A percentile compares a stretch with the other conserved stretches of the same genome.
Conservation (phyloP, 2,329 filamentous ascomycete species). For the Colletotrichum tanaceti region DNA sequence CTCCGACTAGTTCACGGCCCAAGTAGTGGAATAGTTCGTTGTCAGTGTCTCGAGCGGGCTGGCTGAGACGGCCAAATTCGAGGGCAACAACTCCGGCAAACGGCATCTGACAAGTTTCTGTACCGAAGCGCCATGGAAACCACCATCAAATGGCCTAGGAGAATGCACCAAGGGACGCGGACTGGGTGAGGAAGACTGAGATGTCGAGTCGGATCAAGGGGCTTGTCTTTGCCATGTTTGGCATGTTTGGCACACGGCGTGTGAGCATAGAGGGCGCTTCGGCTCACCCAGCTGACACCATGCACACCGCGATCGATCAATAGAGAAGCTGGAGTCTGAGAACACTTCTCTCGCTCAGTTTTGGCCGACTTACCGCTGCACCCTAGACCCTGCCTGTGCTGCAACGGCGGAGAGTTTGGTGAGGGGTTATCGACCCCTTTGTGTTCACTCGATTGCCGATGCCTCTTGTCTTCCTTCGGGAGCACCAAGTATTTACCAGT, state of each 20-base stretch:
- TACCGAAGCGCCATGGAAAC: too few relatives aligned
- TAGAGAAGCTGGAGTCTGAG: background rate
- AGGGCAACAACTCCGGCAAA: background rate
- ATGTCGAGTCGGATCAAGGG: background rate
- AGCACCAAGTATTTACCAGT: too few relatives aligned
- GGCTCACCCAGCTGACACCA: background rate
- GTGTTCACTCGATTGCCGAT: slow-evolving; percentile 11
- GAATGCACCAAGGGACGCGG: background rate
- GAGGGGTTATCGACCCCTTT: slow-evolving; percentile 1
- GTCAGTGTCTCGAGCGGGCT: background rate
- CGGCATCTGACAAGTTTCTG: background rate
- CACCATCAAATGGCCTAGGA: too few relatives aligned
- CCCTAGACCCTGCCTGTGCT: background rate
- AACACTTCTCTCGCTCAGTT: background rate
- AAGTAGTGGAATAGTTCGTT: background rate
- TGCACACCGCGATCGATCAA: background rate
- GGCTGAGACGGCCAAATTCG: background rate
- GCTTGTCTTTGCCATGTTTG: background rate
- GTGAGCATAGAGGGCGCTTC: background rate
- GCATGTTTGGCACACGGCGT: background rate
- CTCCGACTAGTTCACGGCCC: background rate
- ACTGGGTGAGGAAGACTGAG: background rate
- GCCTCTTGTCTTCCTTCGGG: background rate
- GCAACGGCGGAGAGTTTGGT: slow-evolving; percentile 1
- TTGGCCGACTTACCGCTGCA: background rate